Base-by-base conservation (phyloP, 2,329 filamentous ascomycete genomes). In the Metarhizium humberi region DNA sequence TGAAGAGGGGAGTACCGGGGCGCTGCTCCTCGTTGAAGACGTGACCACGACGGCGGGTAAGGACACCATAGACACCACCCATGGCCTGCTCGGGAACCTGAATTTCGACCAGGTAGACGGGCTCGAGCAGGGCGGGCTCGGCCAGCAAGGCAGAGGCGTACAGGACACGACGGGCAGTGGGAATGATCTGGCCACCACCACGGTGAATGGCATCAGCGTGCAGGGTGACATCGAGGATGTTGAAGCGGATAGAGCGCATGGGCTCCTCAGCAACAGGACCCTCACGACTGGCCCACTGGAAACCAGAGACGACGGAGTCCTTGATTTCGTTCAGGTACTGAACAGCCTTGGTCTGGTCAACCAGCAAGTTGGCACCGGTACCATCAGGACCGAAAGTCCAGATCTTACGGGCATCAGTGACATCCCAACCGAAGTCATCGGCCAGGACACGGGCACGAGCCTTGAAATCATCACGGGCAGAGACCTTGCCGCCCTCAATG, bases 311-410 rank as follows among this genome's bases (percentile, higher is more conserved):
- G 67, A 97, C 87, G 59, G 92, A 97, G 74, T 99, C 94, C 89
- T 99, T 99, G 86, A 99, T 99, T 89, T 99, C 94, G 82, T 90
- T 94, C 72, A 99, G 85, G 87, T 97, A 99, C 83, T 99, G 94
- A 65, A 99, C 94, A 68, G 94, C 94, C 90, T 97, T 99, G 84
- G 92, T 96, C 87, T 97, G 94, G 79, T 99, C 94, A 72, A 99
- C 86, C 67, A 99, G 82, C 84, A 99, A 80, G 86, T 99, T 99
- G 84, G 94, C 87, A 76, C 94, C 94, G 71, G 81, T 94, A 74
- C 91, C 95, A 77, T 99, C 94, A 69, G 94, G 94, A 78, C 94
- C 94, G 80, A 99, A 99, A 75, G 90, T 95, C 94, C 94, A 99
- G 77, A 99, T 99, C 90, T 99, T 99, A 80, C 95, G 91, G 78